These are phyloP conservation scores for Phytopythium ostracodes DNA, from an alignment of 352 stramenopile genomes.

Conservation along the genomic window DNA sequence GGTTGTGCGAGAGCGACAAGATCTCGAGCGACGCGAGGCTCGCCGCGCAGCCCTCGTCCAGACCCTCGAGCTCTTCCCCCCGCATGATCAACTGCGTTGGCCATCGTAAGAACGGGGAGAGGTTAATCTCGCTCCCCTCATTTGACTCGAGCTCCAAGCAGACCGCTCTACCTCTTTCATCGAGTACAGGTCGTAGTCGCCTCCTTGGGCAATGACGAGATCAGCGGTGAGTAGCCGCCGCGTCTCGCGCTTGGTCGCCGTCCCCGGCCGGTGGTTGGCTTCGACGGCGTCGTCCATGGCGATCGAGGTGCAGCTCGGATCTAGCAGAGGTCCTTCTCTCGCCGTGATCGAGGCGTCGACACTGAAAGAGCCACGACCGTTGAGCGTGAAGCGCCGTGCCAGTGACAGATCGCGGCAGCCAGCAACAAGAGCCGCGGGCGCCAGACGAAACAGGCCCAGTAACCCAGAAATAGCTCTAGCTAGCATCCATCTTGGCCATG, in stretches of 20 bases:
- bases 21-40: conserved; percentile 61
- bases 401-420: too few relatives aligned
- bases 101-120: not conserved
- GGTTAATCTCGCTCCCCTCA: not conserved
- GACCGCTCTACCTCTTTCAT: conserved; percentile 52
- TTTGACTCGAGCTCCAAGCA: not conserved
- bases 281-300: conserved; percentile 6
- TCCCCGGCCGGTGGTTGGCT: not conserved
- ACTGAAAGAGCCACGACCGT: conserved; percentile 2
- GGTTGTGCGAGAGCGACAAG: conserved; percentile 82
- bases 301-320: not conserved
- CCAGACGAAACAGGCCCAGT: not conserved
- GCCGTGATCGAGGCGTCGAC: not conserved
- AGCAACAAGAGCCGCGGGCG: too few relatives aligned
- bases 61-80: conserved; percentile 41
- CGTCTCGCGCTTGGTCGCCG: not conserved
- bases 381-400: conserved; percentile 1
- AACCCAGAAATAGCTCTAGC: not conserved
- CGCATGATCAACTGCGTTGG: conserved; percentile 59
- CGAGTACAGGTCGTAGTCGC: conserved; percentile 53
- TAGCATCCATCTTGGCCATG: not conserved
- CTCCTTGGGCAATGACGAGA: conserved; percentile 50
- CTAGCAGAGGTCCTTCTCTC: not conserved
- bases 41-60: conserved; percentile 57
- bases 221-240: conserved; percentile 29